Evolutionary conservation across 306 rosid species (phyloP).

Genomic region (Vigna nakashimae): DNA sequence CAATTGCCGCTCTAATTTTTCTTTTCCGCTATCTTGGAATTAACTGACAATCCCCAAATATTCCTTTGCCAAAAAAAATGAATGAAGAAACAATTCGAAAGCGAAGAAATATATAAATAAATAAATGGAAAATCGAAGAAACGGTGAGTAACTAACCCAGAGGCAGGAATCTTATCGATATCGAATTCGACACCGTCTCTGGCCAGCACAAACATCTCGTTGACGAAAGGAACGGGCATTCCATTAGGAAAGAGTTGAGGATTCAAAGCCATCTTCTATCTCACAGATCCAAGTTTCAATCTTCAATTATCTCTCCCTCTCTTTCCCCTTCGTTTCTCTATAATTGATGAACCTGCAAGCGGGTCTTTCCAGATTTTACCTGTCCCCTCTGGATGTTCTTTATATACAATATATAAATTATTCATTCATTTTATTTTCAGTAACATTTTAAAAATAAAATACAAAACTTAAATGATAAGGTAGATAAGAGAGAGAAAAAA

Average conservation of each 20-base stretch:
- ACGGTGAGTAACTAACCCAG: slow-evolving; percentile 56
- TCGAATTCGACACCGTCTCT: slow-evolving; percentile 97
- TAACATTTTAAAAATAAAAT: too few relatives aligned
- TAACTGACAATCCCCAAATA: background rate
- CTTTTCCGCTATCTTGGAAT: background rate
- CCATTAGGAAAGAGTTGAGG: slow-evolving; percentile 87
- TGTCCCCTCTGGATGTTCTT: background rate
- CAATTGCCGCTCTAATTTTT: background rate
- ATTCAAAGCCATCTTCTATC: slow-evolving; percentile 72
- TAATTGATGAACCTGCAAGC: background rate
- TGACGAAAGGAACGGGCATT: slow-evolving; percentile 84
- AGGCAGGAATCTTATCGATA: slow-evolving; percentile 90
- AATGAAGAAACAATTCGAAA: background rate
- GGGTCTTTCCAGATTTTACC: background rate
- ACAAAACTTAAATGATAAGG: too few relatives aligned
- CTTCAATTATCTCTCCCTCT: background rate
- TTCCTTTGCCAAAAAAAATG: background rate
- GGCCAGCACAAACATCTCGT: slow-evolving; percentile 89
- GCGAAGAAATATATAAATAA: too few relatives aligned
- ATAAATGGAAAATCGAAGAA: too few relatives aligned
- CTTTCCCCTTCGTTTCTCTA: background rate
- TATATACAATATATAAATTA: background rate
- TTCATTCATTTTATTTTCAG: too few relatives aligned
- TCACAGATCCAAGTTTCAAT: background rate
- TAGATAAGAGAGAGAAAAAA: too few relatives aligned